Percentiles rank a stretch among this genome's conserved stretches.
These are phyloP conservation scores for Paraphaeosphaeria sporulosa DNA, from an alignment of 2,329 filamentous ascomycete species.

Conservation along the genomic window DNA sequence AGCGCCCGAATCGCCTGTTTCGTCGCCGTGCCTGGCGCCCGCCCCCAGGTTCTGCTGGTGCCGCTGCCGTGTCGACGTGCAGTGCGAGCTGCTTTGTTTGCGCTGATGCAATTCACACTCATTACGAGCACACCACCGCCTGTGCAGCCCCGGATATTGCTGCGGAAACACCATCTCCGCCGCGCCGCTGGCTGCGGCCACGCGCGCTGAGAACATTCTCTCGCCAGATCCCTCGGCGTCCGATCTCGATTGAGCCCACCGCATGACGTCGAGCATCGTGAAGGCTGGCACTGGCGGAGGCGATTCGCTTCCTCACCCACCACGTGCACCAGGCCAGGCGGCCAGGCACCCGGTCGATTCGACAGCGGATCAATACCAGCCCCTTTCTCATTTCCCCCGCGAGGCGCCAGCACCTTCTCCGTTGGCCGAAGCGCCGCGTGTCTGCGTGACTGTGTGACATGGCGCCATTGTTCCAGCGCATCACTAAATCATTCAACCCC, in stretches of 20 bases:
- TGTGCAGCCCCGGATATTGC: slow-evolving; percentile 8
- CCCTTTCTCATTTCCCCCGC: background rate
- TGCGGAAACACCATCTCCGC: slow-evolving; percentile 16
- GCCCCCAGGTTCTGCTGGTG: slow-evolving; percentile 5
- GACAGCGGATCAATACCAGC: slow-evolving; percentile 9
- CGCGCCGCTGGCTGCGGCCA: too few species aligned
- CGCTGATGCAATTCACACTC: background rate
- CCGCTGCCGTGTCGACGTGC: background rate
- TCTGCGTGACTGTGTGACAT: slow-evolving; percentile 18
- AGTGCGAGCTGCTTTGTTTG: background rate
- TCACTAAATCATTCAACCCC: slow-evolving; percentile 21
- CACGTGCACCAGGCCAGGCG: background rate
- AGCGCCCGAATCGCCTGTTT: too few species aligned
- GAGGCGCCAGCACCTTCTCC: background rate
- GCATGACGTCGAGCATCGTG: slow-evolving; percentile 50
- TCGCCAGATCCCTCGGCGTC: slow-evolving; percentile 8
- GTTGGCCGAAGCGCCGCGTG: background rate
- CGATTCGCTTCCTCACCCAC: slow-evolving; percentile 20
- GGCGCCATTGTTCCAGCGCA: slow-evolving; percentile 30
- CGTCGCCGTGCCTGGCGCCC: background rate
- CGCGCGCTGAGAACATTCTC: too few species aligned
- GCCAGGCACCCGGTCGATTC: slow-evolving; percentile 1
- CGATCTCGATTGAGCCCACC: slow-evolving; percentile 11
- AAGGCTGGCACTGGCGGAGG: slow-evolving; percentile 21
- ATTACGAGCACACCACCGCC: background rate